Evolutionary conservation across 139 green algal genomes (phyloP).

Genomic region (Closterium sp.): DNA sequence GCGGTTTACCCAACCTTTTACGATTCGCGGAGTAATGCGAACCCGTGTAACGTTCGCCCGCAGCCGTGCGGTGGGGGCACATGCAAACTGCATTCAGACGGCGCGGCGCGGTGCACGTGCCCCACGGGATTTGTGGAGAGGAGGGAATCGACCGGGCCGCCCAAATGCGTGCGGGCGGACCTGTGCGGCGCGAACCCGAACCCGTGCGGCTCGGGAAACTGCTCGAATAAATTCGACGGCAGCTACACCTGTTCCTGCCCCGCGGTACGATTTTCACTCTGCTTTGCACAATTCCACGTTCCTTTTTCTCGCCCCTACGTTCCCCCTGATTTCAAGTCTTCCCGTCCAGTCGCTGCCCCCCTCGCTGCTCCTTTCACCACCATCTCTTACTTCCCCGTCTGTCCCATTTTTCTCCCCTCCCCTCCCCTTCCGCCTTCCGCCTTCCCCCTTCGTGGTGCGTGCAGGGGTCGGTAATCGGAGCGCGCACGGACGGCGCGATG

Average conservation of each 20-base stretch:
- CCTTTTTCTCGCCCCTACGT: too few relatives aligned
- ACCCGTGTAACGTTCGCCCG: constrained; percentile 14
- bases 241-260: constrained; percentile 26
- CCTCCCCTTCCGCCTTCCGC: too few relatives aligned
- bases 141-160: background rate
- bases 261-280: background rate
- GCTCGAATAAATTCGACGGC: constrained; percentile 13
- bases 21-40: background rate
- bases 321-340: too few relatives aligned
- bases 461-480: constrained; percentile 3
- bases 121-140: constrained; percentile 16
- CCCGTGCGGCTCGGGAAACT: constrained; percentile 19
- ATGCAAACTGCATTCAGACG: background rate
- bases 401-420: too few relatives aligned
- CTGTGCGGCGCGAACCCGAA: constrained; percentile 24
- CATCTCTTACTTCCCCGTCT: too few relatives aligned
- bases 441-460: background rate
- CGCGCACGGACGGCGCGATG: constrained; percentile 9
- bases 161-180: constrained; percentile 17
- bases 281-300: too few relatives aligned
- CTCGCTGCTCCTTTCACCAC: too few relatives aligned
- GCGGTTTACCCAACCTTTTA: background rate
- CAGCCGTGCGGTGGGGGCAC: constrained; percentile 21
- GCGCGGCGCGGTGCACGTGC: constrained; percentile 1
- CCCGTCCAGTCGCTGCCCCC: too few relatives aligned